These are phyloP conservation scores for Penicillium sp. DNA, from an alignment of 2,329 filamentous ascomycete genomes.

Conservation along the genomic window DNA sequence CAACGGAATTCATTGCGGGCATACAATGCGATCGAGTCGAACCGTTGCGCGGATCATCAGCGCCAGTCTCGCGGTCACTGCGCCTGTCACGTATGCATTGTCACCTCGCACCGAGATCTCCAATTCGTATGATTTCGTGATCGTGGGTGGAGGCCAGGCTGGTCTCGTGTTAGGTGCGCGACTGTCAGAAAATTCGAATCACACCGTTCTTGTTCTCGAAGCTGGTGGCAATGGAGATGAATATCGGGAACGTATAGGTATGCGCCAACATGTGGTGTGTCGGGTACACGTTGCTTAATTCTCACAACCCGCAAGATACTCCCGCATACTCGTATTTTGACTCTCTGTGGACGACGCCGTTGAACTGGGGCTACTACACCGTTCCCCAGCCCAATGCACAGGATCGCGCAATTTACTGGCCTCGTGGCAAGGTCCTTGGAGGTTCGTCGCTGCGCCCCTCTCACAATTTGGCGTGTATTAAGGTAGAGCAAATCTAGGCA, in stretches of 20 bases:
- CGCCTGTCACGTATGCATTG: slow-evolving; percentile 27
- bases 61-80: slow-evolving; percentile 21
- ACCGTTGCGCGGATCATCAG: slow-evolving; percentile 5
- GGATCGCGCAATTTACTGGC: slow-evolving; percentile 38
- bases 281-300: neutral
- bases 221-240: slow-evolving; percentile 39
- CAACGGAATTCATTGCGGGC: neutral
- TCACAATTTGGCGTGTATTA: neutral
- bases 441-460: slow-evolving; percentile 24
- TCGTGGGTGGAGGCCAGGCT: slow-evolving; percentile 60
- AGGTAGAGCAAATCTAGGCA: slow-evolving; percentile 27
- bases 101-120: slow-evolving; percentile 33
- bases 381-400: slow-evolving; percentile 34
- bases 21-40: slow-evolving; percentile 7
- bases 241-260: slow-evolving; percentile 40
- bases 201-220: slow-evolving; percentile 41
- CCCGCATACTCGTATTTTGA: slow-evolving; percentile 41
- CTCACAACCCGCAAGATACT: slow-evolving; percentile 32
- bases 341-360: slow-evolving; percentile 40
- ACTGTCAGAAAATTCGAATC: slow-evolving; percentile 50
- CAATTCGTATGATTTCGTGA: slow-evolving; percentile 41
- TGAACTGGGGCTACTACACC: slow-evolving; percentile 41
- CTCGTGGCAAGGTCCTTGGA: slow-evolving; percentile 41
- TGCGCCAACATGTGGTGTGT: slow-evolving; percentile 1
- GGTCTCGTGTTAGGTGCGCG: slow-evolving; percentile 52